phyloP scores from a whole-genome alignment of 1,284 basidiomycete genomes.

The Moniliophthora roreri region DNA sequence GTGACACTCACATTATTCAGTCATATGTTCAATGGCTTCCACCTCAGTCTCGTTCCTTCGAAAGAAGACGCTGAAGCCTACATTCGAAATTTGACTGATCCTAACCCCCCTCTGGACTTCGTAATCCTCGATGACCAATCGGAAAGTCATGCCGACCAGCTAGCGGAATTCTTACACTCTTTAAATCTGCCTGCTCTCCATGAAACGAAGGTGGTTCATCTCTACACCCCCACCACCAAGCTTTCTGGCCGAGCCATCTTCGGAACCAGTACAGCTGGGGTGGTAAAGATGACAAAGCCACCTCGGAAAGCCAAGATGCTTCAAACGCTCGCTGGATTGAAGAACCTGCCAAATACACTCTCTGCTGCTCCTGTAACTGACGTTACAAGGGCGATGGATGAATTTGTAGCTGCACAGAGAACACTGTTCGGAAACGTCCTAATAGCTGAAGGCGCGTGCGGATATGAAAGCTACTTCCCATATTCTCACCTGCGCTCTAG shows the following conservation, averaged over 20 bases:
- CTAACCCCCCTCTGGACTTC: slow-evolving; percentile 51
- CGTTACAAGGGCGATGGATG: slow-evolving; percentile 42
- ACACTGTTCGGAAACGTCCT: slow-evolving; percentile 65
- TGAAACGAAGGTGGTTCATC: slow-evolving; percentile 63
- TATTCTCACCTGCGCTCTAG: slow-evolving; percentile 29
- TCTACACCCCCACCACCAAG: slow-evolving; percentile 67
- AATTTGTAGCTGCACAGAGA: slow-evolving; percentile 43
- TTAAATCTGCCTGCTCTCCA: slow-evolving; percentile 36
- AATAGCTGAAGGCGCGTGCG: slow-evolving; percentile 59
- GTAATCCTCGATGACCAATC: slow-evolving; percentile 66
- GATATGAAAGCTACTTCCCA: background rate
- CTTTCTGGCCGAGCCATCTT: slow-evolving; percentile 50
- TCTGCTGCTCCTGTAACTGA: slow-evolving; percentile 36
- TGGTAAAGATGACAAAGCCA: slow-evolving; percentile 69
- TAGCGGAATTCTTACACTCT: slow-evolving; percentile 46
- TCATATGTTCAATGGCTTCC: slow-evolving; percentile 57
- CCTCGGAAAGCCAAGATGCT: slow-evolving; percentile 58
- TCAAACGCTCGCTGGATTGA: slow-evolving; percentile 59
- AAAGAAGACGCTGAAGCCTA: slow-evolving; percentile 45
- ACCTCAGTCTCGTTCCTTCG: slow-evolving; percentile 41
- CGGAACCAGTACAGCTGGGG: slow-evolving; percentile 50
- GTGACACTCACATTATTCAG: slow-evolving; percentile 54
- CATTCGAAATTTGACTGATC: slow-evolving; percentile 33
- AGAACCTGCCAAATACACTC: slow-evolving; percentile 49
- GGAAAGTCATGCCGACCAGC: slow-evolving; percentile 52